Base-by-base conservation (phyloP, 306 rosid genomes). In the Trifolium dubium region DNA sequence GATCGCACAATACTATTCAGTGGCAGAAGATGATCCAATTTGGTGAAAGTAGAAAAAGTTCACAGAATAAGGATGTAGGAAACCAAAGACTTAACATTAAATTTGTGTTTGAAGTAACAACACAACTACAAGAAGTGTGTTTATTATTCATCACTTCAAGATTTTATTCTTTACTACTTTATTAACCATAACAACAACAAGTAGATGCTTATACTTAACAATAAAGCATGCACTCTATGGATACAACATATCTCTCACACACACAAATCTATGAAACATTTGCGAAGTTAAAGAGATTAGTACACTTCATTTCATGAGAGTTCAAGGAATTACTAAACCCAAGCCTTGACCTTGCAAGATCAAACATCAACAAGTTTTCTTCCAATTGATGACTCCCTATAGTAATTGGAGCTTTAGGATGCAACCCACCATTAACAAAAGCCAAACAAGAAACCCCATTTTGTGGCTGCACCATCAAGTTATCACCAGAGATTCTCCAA, bases 391-490 rank as follows among this genome's bases (percentile, higher is more conserved):
- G 47, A 3, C 77, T 69, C 13, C 91, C 91, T 3, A 85, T 19
- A 23, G 49, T 69, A 12, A 86, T 76, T 0, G 80, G 64, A 67
- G 84, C 80, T 8, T 17, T 74, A 0, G 89, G 79, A 29, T 30
- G 17, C 37, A 43, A 0, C 7, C 89, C 90, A 17, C 88, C 91
- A n/a, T 88, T 72, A 63, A 85, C 82, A 28, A 88, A 29, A 0
- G 71, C 91, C 66, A 88, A 71, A 69, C 93, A 90, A 18, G 61
- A 58, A 14, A 88, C 83, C 3, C 87, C 87, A 1, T 58, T 77
- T 1, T 35, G 40, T 3, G 72, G 71, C 74, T 76, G 73, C 35
- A 78, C 85, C 79, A 84, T 60, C n/a, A 81, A 55, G 11, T 83
- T 81, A 10, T 83, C 80, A 6, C 83, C 90, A 1, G 64, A 30